Base-by-base conservation (phyloP, 371 early-diverging fungal genomes). In the Circinella umbellata region DNA sequence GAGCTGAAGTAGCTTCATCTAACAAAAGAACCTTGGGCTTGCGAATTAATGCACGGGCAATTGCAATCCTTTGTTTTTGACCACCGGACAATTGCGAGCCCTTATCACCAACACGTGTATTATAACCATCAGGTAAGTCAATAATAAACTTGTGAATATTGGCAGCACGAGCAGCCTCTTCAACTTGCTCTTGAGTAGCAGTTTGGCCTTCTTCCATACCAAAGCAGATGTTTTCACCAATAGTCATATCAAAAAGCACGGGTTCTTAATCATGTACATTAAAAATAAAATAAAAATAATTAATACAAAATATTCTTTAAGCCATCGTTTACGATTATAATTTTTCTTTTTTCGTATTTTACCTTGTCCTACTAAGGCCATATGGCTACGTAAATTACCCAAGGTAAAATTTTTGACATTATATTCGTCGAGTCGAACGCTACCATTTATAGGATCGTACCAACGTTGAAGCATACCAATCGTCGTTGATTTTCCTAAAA, bases 1-100 rank as follows among this genome's bases (percentile, higher is more conserved):
- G 73, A 0, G 97, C 96, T 9, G 94, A 92, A 3, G 99, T 99
- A 0, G 99, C 96, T 75, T 99, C 99, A 76, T 99, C 99, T 48
- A 98, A 81, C 39, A 98, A 79, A 61, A 98, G 80, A 14, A 98
- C 88, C 67, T 82, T 86, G 42, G 96, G 96, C 68, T 96, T 89
- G 62, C 92, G 90, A 72, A 98, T 88, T 67, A 90, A 46, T 1
- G 90, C 90, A 64, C 93, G 82, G 10, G 92, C 76, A 47, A 76
- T 76, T 2, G 76, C 76, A 63, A 76, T 76, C 15, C 76, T 70
- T 27, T 76, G 76, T 66, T 76, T 76, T 55, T 76, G 76, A 27
- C 76, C 76, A 70, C 76, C 76, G 6, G 73, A 73, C n/a, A 74
- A 60, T 68, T 87, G 87, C 20, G 86, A 83, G 13, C 91, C 93